These are phyloP conservation scores for Triticum timopheevii DNA, from an alignment of 176 grass and related monocot species.

Conservation along the genomic window DNA sequence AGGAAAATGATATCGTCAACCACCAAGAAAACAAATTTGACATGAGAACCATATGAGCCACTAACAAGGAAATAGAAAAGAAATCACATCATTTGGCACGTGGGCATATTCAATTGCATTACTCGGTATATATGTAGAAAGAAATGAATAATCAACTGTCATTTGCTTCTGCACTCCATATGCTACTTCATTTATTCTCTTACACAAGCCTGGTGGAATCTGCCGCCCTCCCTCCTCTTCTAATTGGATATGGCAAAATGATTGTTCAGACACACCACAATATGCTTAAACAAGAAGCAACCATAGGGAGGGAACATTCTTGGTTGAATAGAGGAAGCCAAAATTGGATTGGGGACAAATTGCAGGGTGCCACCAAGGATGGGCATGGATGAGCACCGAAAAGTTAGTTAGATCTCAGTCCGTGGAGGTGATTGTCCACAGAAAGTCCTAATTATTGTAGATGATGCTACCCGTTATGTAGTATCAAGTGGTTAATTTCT, in stretches of 20 bases:
- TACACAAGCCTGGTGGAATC: neutral
- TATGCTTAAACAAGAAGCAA: neutral
- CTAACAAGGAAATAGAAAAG: neutral
- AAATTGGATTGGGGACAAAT: neutral
- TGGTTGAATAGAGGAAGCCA: neutral
- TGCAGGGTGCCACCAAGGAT: neutral
- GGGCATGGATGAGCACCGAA: neutral
- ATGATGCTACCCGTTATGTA: neutral
- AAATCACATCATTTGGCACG: neutral
- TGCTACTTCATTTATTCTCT: slow-evolving; percentile 24
- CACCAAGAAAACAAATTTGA: neutral
- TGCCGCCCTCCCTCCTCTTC: neutral
- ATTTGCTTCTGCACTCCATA: neutral
- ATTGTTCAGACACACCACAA: neutral
- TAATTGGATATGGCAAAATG: neutral
- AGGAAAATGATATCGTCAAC: too few species aligned
- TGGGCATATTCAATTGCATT: neutral
- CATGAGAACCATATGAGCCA: neutral
- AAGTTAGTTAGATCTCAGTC: neutral
- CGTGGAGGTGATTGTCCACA: neutral
- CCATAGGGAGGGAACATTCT: neutral
- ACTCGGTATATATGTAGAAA: neutral
- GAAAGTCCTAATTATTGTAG: slow-evolving; percentile 25
- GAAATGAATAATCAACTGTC: slow-evolving; percentile 6
- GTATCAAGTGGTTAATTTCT: neutral